Evolutionary conservation across 768 basidiomycete species (phyloP).

Genomic region (Butyriboletus loyo): DNA sequence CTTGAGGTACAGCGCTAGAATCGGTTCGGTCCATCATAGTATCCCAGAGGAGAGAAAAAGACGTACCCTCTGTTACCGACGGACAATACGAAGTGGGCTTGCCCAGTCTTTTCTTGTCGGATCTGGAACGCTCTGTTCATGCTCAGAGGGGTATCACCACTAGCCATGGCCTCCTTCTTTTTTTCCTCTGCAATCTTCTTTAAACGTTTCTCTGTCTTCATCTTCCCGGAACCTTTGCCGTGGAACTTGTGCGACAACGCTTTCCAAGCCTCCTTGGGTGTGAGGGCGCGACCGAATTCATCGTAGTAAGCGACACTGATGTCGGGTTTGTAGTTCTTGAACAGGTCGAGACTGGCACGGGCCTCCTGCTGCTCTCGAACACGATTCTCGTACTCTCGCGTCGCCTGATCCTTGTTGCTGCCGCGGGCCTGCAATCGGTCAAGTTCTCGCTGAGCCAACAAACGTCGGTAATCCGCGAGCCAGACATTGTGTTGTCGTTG

Average conservation of each 20-base stretch:
- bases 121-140: conserved; percentile 94
- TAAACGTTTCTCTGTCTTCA: conserved; percentile 94
- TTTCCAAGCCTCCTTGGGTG: conserved; percentile 98
- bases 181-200: conserved; percentile 98
- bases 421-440: conserved; percentile 78
- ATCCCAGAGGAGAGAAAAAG: background rate
- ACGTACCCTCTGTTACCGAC: conserved; percentile 89
- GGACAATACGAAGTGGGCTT: conserved; percentile 94
- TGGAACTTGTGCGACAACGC: conserved; percentile 97
- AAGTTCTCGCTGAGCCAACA: conserved; percentile 73
- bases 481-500: conserved; percentile 87
- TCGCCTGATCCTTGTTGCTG: conserved; percentile 84
- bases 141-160: conserved; percentile 92
- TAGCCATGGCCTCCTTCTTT: conserved; percentile 90
- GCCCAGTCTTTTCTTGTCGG: conserved; percentile 89
- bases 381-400: conserved; percentile 92
- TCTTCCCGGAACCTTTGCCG: conserved; percentile 93
- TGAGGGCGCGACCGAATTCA: conserved; percentile 85
- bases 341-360: conserved; percentile 72
- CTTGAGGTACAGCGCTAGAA: conserved; percentile 81
- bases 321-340: conserved; percentile 95
- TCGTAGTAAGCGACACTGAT: conserved; percentile 96
- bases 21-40: conserved; percentile 1
- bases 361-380: conserved; percentile 90
- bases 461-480: conserved; percentile 80